These are phyloP conservation scores for Xylona heveae DNA, from an alignment of 495 filamentous ascomycete species.

Conservation along the genomic window DNA sequence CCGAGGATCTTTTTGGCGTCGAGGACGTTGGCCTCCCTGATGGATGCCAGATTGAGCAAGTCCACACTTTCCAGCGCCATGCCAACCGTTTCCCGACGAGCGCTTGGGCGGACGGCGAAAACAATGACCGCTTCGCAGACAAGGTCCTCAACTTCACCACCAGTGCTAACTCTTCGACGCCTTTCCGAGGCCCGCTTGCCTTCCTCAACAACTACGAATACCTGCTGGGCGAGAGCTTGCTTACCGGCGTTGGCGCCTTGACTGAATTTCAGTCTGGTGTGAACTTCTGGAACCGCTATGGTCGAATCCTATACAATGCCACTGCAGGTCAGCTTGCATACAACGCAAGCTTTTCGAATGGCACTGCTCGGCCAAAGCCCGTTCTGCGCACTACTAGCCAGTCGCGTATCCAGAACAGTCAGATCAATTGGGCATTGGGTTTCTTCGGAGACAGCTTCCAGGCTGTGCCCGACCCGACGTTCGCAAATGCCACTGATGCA, in stretches of 20 bases:
- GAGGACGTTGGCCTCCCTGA: constrained; percentile 24
- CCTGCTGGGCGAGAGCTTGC: constrained; percentile 18
- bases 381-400: constrained; percentile 28
- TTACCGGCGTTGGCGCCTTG: constrained; percentile 25
- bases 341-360: constrained; percentile 23
- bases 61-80: constrained; percentile 28
- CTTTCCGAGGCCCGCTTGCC: constrained; percentile 22
- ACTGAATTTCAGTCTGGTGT: constrained; percentile 29
- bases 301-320: constrained; percentile 26
- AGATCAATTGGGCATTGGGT: constrained; percentile 20
- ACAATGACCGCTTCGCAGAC: constrained; percentile 21
- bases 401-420: constrained; percentile 26
- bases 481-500: constrained; percentile 12
- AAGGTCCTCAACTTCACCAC: constrained; percentile 25
- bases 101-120: constrained; percentile 19
- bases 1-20: constrained; percentile 18
- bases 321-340: constrained; percentile 18
- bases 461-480: constrained; percentile 9
- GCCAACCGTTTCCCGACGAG: constrained; percentile 27
- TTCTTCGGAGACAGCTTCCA: constrained; percentile 19
- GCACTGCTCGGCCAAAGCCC: constrained; percentile 21
- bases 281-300: constrained; percentile 30
- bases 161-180: constrained; percentile 12
- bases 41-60: constrained; percentile 31
- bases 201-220: constrained; percentile 31